Base-by-base conservation (phyloP, 2,329 filamentous ascomycete genomes). In the Rutstroemia sp. region DNA sequence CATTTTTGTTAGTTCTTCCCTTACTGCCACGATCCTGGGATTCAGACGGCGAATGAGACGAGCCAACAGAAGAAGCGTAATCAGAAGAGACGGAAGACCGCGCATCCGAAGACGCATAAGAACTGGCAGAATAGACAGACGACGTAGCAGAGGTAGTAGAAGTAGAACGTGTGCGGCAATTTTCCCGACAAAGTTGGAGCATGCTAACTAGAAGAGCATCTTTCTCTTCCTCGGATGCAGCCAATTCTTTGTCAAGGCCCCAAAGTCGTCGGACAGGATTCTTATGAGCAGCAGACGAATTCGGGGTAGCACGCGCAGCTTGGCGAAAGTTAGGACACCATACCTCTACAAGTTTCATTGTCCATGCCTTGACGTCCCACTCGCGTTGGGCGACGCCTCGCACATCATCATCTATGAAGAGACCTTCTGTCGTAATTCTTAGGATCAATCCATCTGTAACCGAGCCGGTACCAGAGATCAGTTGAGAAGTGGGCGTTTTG, bases 351-450 rank as follows among this genome's bases (percentile, higher is more conserved):
- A 87, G 76, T 74, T 95, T 96, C 73, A 99, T 81, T 45, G 91
- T 96, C 94, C 94, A 97, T 25, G 92, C 92, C 73, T 97, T 97
- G 68, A 97, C 84, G 71, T 99, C 94, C 94, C 94, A 99, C 74
- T 99, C 94, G 58, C 94, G 84, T 73, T 97, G 91, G n/a, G 89
- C 86, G 16, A 96, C 89, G 60, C 85, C 84, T 46, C 92, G 85
- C 52, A 96, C 82, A 70, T 97, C 94, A 71, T 99, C 94, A 70
- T 99, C 94, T 68, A 99, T 94, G 73, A 97, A 97, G 54, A 97
- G 79, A 17, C 94, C 94, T 71, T 96, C 92, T 1, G 90, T 95
- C 10, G 89, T 92, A 67, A 97, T 94, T 51, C 89, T 88, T 59
- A 99, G 79, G 59, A 97, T 88, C 47, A 99, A 78, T 0, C 94